These are phyloP conservation scores for Aspergillus carbonarius DNA, from an alignment of 2,329 filamentous ascomycete species.

Conservation along the genomic window DNA sequence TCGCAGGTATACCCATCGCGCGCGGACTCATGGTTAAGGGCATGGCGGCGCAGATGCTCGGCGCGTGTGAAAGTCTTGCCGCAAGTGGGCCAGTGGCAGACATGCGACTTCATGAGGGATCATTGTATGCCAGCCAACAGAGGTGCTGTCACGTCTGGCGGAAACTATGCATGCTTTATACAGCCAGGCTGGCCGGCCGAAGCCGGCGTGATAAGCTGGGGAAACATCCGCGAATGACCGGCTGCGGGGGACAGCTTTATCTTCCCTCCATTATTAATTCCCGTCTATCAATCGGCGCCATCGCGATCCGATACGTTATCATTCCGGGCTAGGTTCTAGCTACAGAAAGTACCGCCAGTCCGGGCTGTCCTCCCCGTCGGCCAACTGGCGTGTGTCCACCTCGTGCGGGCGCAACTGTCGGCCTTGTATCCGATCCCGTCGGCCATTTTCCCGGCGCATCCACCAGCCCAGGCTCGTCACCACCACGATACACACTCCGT, in stretches of 20 bases:
- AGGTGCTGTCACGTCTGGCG: not conserved
- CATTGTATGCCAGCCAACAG: not conserved
- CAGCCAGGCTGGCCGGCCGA: not conserved
- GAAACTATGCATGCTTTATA: not conserved
- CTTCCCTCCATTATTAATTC: not conserved
- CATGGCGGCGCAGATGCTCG: slow-evolving; percentile 60
- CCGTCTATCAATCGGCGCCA: not conserved
- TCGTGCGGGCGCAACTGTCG: slow-evolving; percentile 36
- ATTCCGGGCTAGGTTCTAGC: not conserved
- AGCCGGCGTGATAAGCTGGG: not conserved
- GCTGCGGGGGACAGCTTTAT: slow-evolving; percentile 5
- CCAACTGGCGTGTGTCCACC: slow-evolving; percentile 41
- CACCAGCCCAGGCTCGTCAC: slow-evolving; percentile 43
- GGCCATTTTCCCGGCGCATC: slow-evolving; percentile 49
- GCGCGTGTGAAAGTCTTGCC: slow-evolving; percentile 56
- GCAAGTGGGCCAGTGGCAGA: slow-evolving; percentile 50
- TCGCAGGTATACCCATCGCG: slow-evolving; percentile 54
- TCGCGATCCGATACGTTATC: not conserved
- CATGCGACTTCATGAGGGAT: slow-evolving; percentile 13
- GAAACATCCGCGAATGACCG: not conserved
- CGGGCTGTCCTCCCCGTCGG: slow-evolving; percentile 39
- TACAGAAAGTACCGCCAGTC: slow-evolving; percentile 36
- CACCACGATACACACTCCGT: slow-evolving; percentile 44
- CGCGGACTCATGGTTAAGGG: slow-evolving; percentile 56
- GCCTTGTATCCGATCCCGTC: slow-evolving; percentile 41